A percentile compares a stretch with the other conserved stretches of the same genome.
Evolutionary conservation across 23 red algal species (phyloP).

Genomic region (Gracilaria domingensis): DNA sequence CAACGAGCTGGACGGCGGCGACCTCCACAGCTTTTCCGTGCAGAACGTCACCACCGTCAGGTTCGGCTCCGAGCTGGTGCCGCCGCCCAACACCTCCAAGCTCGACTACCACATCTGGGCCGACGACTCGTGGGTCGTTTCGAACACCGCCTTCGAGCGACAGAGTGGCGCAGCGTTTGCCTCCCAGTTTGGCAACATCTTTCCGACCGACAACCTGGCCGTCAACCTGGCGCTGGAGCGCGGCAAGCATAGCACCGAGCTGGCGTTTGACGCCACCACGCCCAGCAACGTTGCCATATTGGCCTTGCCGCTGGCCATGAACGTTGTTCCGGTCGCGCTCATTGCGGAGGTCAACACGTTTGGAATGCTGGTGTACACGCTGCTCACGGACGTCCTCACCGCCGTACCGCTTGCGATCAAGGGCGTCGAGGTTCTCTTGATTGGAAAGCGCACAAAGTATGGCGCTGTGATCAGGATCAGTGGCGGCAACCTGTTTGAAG

Average conservation of each 20-base stretch:
- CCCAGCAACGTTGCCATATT: conserved; percentile 64
- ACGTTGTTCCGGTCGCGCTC: conserved; percentile 55
- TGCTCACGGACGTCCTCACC: conserved; percentile 48
- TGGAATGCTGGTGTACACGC: conserved; percentile 58
- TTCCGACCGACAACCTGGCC: conserved; percentile 46
- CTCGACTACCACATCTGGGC: not conserved
- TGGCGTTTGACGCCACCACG: conserved; percentile 50
- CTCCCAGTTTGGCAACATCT: conserved; percentile 35
- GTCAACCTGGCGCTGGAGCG: conserved; percentile 23
- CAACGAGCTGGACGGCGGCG: not conserved
- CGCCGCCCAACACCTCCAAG: not conserved
- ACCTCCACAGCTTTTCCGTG: not conserved
- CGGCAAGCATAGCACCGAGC: conserved; percentile 33
- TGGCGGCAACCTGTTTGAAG: not conserved
- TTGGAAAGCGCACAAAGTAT: not conserved
- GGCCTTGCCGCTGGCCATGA: conserved; percentile 45
- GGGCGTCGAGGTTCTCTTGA: conserved; percentile 38
- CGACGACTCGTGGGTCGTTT: not conserved
- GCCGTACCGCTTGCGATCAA: conserved; percentile 41
- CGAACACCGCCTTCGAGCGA: not conserved
- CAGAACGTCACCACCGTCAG: not conserved
- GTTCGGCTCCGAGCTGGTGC: not conserved
- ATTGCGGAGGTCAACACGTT: conserved; percentile 55
- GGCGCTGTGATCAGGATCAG: conserved; percentile 16
- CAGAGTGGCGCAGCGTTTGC: conserved; percentile 1